Percentiles rank a stretch among this genome's conserved stretches.
phyloP scores from a whole-genome alignment of 2,329 filamentous ascomycete genomes.

The Domatiomyces globalis region DNA sequence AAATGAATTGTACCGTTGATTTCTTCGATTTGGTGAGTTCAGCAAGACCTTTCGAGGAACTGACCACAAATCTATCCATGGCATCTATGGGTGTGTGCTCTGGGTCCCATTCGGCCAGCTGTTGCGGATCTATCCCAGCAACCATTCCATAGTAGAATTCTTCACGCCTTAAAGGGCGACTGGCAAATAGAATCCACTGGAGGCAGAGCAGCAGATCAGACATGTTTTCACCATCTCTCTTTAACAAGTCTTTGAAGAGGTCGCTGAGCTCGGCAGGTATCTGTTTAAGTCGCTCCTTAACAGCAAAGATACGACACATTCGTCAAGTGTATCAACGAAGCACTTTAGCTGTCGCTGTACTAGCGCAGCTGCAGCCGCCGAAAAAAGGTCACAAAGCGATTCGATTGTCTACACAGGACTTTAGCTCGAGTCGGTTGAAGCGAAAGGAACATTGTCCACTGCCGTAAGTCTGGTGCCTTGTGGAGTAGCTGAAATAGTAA shows the following conservation, averaged over 20 bases:
- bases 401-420: conserved; percentile 15
- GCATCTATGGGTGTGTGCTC: conserved; percentile 8
- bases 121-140: conserved; percentile 18
- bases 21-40: conserved; percentile 12
- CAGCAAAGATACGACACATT: conserved; percentile 25
- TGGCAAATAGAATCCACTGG: conserved; percentile 11
- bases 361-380: conserved; percentile 19
- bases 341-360: conserved; percentile 19
- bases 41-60: conserved; percentile 38
- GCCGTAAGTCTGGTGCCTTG: conserved; percentile 23
- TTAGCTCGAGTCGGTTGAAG: conserved; percentile 5
- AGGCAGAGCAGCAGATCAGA: conserved; percentile 27
- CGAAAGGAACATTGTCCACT: conserved; percentile 10
- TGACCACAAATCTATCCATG: conserved; percentile 26
- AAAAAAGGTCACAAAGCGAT: conserved; percentile 20
- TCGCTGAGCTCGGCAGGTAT: conserved; percentile 31
- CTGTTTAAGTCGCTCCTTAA: conserved; percentile 25
- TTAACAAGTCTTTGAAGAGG: conserved; percentile 40
- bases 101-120: conserved; percentile 14
- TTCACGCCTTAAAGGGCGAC: conserved; percentile 27
- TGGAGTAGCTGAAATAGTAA: conserved; percentile 35
- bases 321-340: conserved; percentile 35
- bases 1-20: conserved; percentile 33
- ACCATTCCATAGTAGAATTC: conserved; percentile 32
- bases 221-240: conserved; percentile 30